Conservation (phyloP, 108 stramenopile species). For the Skeletonema costatum region DNA sequence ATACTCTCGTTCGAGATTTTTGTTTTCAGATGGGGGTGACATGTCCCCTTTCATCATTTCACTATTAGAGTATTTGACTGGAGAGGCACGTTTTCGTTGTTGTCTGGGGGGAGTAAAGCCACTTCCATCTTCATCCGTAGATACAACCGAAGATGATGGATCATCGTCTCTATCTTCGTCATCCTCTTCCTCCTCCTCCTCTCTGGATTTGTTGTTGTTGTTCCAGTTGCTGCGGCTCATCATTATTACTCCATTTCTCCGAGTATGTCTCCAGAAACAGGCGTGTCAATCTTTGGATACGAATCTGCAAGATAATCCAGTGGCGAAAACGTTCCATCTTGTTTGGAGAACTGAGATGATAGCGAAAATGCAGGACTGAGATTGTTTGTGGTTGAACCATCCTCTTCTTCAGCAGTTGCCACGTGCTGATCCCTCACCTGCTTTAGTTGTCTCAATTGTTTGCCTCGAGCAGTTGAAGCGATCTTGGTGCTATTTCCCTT, state of each 20-base stretch:
- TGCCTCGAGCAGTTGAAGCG: neutral
- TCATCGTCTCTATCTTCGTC: constrained; percentile 7
- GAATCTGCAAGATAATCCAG: neutral
- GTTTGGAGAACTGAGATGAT: neutral
- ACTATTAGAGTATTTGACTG: neutral
- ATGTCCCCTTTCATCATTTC: neutral
- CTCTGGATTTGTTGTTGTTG: neutral
- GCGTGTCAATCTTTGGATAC: neutral
- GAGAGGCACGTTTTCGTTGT: constrained; percentile 4
- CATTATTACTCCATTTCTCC: neutral
- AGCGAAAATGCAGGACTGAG: neutral
- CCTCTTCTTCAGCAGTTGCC: neutral
- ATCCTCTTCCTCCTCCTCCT: neutral
- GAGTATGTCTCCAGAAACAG: neutral
- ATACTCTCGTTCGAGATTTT: constrained; percentile 22
- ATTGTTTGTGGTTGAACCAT: neutral
- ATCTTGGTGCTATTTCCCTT: neutral
- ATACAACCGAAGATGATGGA: constrained; percentile 20
- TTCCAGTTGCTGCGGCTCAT: neutral
- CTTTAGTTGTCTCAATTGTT: neutral
- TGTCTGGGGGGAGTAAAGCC: constrained; percentile 1
- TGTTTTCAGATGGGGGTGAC: constrained; percentile 3
- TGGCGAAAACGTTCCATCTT: neutral
- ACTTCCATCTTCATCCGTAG: constrained; percentile 3
- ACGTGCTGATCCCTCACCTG: neutral